phyloP scores from a whole-genome alignment of 1,284 basidiomycete species.

The Microbotryomycetes sp. region DNA sequence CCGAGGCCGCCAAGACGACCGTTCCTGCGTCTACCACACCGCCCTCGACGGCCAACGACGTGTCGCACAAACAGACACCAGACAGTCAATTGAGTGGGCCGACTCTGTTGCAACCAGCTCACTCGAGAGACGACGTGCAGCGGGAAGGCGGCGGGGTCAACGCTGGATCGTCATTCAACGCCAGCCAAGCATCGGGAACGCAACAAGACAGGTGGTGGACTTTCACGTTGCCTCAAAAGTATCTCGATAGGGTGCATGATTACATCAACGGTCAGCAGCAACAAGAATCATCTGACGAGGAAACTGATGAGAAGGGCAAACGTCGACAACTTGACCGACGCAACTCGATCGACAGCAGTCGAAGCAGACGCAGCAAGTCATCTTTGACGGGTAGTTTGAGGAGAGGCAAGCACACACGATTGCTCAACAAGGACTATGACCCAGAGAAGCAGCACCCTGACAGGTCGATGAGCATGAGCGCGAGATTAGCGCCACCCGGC shows the following conservation, averaged over 20 bases:
- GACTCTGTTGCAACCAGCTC: neutral
- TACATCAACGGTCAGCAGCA: slow-evolving; percentile 14
- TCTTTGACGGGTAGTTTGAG: neutral
- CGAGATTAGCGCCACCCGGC: slow-evolving; percentile 16
- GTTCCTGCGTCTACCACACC: neutral
- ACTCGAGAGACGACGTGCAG: neutral
- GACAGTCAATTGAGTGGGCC: neutral
- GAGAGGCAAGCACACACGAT: no score
- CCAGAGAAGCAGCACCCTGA: slow-evolving; percentile 21
- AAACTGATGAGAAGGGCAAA: slow-evolving; percentile 14
- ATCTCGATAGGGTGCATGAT: slow-evolving; percentile 34
- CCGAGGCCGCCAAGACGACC: neutral
- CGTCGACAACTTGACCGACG: slow-evolving; percentile 4
- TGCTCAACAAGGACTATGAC: slow-evolving; percentile 10
- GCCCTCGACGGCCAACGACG: no score
- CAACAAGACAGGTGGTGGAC: slow-evolving; percentile 34
- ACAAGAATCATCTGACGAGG: slow-evolving; percentile 7
- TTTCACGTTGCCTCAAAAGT: slow-evolving; percentile 35
- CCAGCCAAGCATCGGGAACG: neutral
- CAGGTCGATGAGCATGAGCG: slow-evolving; percentile 17
- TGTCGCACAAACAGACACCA: neutral
- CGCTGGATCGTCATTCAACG: neutral
- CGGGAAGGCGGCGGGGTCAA: no score
- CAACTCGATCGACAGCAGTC: neutral
- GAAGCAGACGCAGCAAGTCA: neutral